Evolutionary conservation across 2,329 filamentous ascomycete species (phyloP).

Genomic region (Diaporthe capsici): DNA sequence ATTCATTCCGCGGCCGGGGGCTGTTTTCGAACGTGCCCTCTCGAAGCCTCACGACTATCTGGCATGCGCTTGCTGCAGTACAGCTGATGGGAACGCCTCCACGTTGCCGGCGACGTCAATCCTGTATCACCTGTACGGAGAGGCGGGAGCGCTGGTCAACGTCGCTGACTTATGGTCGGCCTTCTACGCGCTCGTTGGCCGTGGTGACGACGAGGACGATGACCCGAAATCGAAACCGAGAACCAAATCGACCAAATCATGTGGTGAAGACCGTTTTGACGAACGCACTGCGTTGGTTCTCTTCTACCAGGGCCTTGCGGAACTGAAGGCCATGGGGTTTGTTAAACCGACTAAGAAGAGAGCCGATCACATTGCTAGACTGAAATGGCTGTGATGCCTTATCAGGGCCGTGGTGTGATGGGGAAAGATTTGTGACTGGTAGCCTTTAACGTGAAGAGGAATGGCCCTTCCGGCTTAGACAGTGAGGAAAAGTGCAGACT

Average conservation of each 20-base stretch:
- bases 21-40: slow-evolving; percentile 79
- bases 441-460: slow-evolving; percentile 18
- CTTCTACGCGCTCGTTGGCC: slow-evolving; percentile 75
- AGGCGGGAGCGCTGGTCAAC: slow-evolving; percentile 83
- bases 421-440: slow-evolving; percentile 1
- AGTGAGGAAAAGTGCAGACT: background rate
- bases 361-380: slow-evolving; percentile 90
- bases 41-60: slow-evolving; percentile 83
- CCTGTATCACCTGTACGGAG: slow-evolving; percentile 83
- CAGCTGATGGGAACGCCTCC: slow-evolving; percentile 62
- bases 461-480: background rate
- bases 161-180: slow-evolving; percentile 85
- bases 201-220: slow-evolving; percentile 55
- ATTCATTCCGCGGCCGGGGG: slow-evolving; percentile 80
- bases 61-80: slow-evolving; percentile 77
- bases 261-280: slow-evolving; percentile 56
- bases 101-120: slow-evolving; percentile 80
- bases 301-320: slow-evolving; percentile 89
- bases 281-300: slow-evolving; percentile 75
- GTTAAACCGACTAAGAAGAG: slow-evolving; percentile 93
- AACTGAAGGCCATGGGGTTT: slow-evolving; percentile 88
- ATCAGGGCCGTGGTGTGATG: slow-evolving; percentile 8
- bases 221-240: slow-evolving; percentile 54
- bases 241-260: slow-evolving; percentile 44
- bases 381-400: slow-evolving; percentile 77